Evolutionary conservation across 352 stramenopile species (phyloP).

Genomic region (Phytophthora citricola): DNA sequence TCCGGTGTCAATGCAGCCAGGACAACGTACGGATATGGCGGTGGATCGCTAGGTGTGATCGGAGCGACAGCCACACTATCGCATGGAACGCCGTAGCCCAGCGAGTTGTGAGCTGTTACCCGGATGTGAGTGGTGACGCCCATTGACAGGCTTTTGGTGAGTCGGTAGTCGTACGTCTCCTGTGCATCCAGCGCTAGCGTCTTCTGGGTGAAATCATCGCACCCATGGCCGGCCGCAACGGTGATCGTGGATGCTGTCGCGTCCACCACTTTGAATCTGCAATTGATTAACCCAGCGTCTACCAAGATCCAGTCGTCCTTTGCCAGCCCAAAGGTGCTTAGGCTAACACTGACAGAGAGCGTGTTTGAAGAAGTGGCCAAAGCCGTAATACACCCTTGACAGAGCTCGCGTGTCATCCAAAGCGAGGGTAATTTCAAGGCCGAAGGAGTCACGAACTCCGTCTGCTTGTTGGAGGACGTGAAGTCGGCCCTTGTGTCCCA

Average conservation of each 20-base stretch:
- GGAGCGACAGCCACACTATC: slow-evolving; percentile 80
- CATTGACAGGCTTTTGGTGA: slow-evolving; percentile 85
- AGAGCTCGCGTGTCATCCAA: slow-evolving; percentile 50
- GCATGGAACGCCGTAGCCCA: slow-evolving; percentile 86
- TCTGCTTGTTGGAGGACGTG: slow-evolving; percentile 43
- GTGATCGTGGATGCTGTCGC: slow-evolving; percentile 43
- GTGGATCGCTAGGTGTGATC: slow-evolving; percentile 90
- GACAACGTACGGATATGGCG: slow-evolving; percentile 73
- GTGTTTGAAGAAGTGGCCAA: slow-evolving; percentile 28
- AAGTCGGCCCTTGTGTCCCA: slow-evolving; percentile 87
- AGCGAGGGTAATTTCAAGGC: slow-evolving; percentile 41
- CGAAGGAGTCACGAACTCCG: slow-evolving; percentile 43
- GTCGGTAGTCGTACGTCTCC: slow-evolving; percentile 70
- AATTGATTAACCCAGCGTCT: slow-evolving; percentile 52
- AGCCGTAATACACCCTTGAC: slow-evolving; percentile 53
- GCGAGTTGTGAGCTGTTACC: slow-evolving; percentile 91
- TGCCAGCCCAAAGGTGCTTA: slow-evolving; percentile 23
- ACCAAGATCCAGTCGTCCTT: slow-evolving; percentile 60
- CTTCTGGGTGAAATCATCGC: slow-evolving; percentile 48
- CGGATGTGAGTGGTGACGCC: slow-evolving; percentile 90
- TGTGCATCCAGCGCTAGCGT: slow-evolving; percentile 58
- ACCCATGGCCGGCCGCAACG: slow-evolving; percentile 52
- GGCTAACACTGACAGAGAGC: slow-evolving; percentile 20
- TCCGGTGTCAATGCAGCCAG: slow-evolving; percentile 47
- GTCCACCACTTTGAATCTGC: slow-evolving; percentile 51